Percentiles rank a stretch among this genome's conserved stretches.
phyloP scores from a whole-genome alignment of 371 early-diverging fungal species.

The Nosema muscidifuracis region DNA sequence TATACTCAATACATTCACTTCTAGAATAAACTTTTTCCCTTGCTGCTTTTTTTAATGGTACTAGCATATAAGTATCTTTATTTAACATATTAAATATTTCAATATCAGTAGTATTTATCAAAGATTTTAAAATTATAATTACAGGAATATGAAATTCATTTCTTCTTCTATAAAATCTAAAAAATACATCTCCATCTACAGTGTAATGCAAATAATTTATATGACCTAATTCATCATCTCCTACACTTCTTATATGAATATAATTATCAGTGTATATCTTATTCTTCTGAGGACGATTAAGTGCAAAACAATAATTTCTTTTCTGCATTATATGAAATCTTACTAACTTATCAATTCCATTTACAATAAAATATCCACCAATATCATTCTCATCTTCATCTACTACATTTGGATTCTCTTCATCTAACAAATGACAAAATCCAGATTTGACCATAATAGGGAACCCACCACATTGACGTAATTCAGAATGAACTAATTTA shows the following conservation, averaged over 20 bases:
- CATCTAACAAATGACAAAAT: slow-evolving; percentile 38
- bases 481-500: slow-evolving; percentile 67
- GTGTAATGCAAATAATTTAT: slow-evolving; percentile 83
- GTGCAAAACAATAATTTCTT: slow-evolving; percentile 78
- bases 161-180: slow-evolving; percentile 78
- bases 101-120: slow-evolving; percentile 76
- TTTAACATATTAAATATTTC: slow-evolving; percentile 68
- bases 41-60: slow-evolving; percentile 73
- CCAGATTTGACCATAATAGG: slow-evolving; percentile 81
- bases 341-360: slow-evolving; percentile 90
- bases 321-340: slow-evolving; percentile 84
- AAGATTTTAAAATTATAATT: slow-evolving; percentile 75
- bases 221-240: slow-evolving; percentile 81
- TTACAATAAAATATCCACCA: slow-evolving; percentile 95
- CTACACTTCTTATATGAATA: slow-evolving; percentile 76
- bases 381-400: slow-evolving; percentile 86
- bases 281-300: slow-evolving; percentile 78
- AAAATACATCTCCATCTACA: slow-evolving; percentile 74
- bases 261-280: slow-evolving; percentile 76
- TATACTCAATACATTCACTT: slow-evolving; percentile 71
- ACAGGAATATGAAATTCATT: slow-evolving; percentile 88
- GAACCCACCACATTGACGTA: slow-evolving; percentile 69
- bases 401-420: slow-evolving; percentile 55
- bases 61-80: slow-evolving; percentile 73
- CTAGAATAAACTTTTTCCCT: slow-evolving; percentile 66